Evolutionary conservation across 139 green algal genomes (phyloP).

Genomic region (Tetradesmus lagerheimii): DNA sequence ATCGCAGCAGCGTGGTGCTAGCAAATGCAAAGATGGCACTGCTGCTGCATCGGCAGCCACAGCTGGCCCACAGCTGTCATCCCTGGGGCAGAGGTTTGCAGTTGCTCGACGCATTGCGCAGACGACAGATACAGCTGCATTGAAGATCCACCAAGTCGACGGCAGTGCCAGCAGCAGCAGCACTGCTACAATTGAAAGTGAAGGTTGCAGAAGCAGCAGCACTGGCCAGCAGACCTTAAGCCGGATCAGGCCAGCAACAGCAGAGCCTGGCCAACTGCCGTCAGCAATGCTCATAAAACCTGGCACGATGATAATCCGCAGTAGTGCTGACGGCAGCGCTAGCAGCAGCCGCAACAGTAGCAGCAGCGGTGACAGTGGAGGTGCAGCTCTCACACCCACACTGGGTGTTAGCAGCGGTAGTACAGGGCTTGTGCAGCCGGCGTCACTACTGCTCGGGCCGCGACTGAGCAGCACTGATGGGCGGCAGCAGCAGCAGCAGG

Average conservation of each 20-base stretch:
- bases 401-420: no score
- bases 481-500: neutral
- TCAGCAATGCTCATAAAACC: neutral
- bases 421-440: neutral
- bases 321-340: neutral
- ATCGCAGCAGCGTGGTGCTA: neutral
- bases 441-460: neutral
- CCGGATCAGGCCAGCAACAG: neutral
- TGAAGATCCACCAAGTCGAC: neutral
- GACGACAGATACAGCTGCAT: neutral
- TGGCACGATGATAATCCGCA: neutral
- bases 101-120: neutral
- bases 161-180: slow-evolving; percentile 1
- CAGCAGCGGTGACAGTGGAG: neutral
- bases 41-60: neutral
- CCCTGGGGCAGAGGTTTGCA: slow-evolving; percentile 8
- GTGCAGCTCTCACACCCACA: neutral
- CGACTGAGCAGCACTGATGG: neutral
- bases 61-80: neutral
- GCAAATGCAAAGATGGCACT: neutral
- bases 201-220: neutral
- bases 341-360: neutral
- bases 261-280: neutral
- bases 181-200: neutral
- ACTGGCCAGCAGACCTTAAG: neutral